phyloP scores from a whole-genome alignment of 2,329 filamentous ascomycete genomes.

The Phoma sp. region DNA sequence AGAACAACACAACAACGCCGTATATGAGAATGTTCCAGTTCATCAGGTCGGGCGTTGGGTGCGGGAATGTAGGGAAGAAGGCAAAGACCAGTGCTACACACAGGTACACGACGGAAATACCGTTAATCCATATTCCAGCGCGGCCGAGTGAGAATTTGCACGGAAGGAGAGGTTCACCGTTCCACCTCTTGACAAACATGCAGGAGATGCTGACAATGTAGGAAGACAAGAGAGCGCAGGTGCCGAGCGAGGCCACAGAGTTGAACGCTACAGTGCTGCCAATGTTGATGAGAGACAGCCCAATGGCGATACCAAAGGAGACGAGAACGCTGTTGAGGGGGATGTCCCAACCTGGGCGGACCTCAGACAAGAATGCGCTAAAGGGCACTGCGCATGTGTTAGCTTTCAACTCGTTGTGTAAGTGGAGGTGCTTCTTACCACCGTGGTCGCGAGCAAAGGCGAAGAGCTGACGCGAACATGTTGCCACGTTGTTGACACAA shows the following conservation, averaged over 20 bases:
- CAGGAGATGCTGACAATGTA: constrained; percentile 54
- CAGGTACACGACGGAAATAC: constrained; percentile 50
- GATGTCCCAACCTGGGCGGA: constrained; percentile 31
- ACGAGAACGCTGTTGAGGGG: constrained; percentile 56
- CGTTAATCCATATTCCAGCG: constrained; percentile 54
- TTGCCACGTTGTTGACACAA: constrained; percentile 35
- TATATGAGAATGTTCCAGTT: constrained; percentile 59
- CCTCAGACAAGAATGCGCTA: constrained; percentile 16
- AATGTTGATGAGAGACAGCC: constrained; percentile 58
- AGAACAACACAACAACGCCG: constrained; percentile 52
- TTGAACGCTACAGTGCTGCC: constrained; percentile 49
- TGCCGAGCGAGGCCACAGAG: constrained; percentile 32
- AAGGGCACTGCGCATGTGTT: constrained; percentile 28
- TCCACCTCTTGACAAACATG: constrained; percentile 54
- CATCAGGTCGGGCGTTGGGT: constrained; percentile 48
- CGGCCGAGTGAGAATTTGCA: constrained; percentile 56
- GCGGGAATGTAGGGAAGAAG: constrained; percentile 51
- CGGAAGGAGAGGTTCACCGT: constrained; percentile 50
- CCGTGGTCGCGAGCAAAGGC: constrained; percentile 43
- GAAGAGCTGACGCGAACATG: constrained; percentile 43
- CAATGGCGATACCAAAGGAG: constrained; percentile 48
- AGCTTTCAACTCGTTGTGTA: too few species aligned
- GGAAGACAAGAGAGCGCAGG: constrained; percentile 30
- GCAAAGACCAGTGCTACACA: constrained; percentile 51
- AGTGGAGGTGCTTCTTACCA: too few species aligned